A percentile compares a stretch with the other conserved stretches of the same genome.
These are phyloP conservation scores for Kluyveromyces marxianus DNA, from an alignment of 1,139 yeast genomes.

Conservation along the genomic window DNA sequence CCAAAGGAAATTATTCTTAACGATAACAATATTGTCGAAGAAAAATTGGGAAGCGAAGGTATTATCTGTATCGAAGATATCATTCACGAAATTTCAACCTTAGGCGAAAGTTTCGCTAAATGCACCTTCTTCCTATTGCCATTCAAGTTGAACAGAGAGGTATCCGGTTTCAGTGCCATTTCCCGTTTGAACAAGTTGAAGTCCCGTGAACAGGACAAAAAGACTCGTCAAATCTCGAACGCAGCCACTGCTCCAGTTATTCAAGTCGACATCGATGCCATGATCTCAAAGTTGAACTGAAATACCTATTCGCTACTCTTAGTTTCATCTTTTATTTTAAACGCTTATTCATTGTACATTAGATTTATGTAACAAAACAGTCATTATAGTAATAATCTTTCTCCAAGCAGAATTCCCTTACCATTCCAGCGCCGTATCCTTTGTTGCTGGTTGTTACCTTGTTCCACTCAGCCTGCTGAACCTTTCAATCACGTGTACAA, in stretches of 20 bases:
- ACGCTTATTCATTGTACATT: neutral
- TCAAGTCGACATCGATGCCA: conserved; percentile 63
- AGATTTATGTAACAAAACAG: neutral
- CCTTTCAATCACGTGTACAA: no score
- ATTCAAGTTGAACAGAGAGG: conserved; percentile 59
- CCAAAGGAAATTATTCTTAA: conserved; percentile 44
- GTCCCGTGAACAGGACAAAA: conserved; percentile 36
- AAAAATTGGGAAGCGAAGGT: conserved; percentile 59
- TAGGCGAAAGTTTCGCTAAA: conserved; percentile 56
- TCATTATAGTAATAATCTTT: no score
- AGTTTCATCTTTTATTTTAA: neutral
- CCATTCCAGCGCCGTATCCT: no score
- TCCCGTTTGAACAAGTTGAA: conserved; percentile 34
- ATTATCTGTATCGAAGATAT: conserved; percentile 74
- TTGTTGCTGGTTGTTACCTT: no score
- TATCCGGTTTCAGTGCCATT: conserved; percentile 58
- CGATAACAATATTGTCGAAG: conserved; percentile 69
- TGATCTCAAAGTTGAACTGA: conserved; percentile 56
- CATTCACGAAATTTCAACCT: conserved; percentile 55
- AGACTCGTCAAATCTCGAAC: conserved; percentile 39
- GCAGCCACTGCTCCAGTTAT: conserved; percentile 57
- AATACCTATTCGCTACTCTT: neutral
- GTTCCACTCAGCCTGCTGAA: no score
- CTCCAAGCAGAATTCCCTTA: no score
- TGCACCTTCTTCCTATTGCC: conserved; percentile 61